These are phyloP conservation scores for Leishmania martiniquensis DNA, from an alignment of 208 protist species.

Conservation along the genomic window DNA sequence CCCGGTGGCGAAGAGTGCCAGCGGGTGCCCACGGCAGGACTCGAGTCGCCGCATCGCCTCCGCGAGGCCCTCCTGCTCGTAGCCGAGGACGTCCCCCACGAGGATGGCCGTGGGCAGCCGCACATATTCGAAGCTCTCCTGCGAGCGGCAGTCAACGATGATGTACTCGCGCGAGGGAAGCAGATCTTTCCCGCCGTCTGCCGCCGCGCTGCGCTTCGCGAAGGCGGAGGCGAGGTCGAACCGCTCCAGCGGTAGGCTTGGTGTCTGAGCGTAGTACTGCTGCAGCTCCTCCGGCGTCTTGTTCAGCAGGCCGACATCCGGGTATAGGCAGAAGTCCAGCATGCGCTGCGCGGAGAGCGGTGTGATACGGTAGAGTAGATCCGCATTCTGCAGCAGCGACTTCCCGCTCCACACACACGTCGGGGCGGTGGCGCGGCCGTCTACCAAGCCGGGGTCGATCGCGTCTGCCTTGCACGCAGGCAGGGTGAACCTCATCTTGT, in stretches of 20 bases:
- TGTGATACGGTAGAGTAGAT: slow-evolving; percentile 74
- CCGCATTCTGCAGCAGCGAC: slow-evolving; percentile 75
- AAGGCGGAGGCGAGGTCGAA: slow-evolving; percentile 75
- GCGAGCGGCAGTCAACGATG: slow-evolving; percentile 87
- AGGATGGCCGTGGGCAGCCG: slow-evolving; percentile 81
- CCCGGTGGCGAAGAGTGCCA: slow-evolving; percentile 48
- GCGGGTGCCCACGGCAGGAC: slow-evolving; percentile 53
- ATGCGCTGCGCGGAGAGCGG: slow-evolving; percentile 65
- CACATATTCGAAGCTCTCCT: slow-evolving; percentile 81
- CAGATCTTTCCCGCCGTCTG: neutral
- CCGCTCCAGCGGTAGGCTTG: slow-evolving; percentile 74
- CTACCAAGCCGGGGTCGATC: slow-evolving; percentile 47
- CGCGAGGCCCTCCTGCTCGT: slow-evolving; percentile 34
- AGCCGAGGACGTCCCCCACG: slow-evolving; percentile 59
- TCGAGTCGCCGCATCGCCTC: slow-evolving; percentile 50
- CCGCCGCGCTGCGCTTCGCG: slow-evolving; percentile 8
- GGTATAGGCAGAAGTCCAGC: slow-evolving; percentile 68
- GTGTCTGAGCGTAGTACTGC: slow-evolving; percentile 62
- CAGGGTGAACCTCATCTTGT: slow-evolving; percentile 39
- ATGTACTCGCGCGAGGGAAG: slow-evolving; percentile 64
- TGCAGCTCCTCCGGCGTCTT: slow-evolving; percentile 55
- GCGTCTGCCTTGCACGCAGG: slow-evolving; percentile 36
- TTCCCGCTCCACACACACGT: slow-evolving; percentile 63
- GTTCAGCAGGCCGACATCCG: slow-evolving; percentile 43
- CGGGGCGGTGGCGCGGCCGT: slow-evolving; percentile 56